phyloP scores from a whole-genome alignment of 805 yeast species.

The Phaffomyces antillensis region DNA sequence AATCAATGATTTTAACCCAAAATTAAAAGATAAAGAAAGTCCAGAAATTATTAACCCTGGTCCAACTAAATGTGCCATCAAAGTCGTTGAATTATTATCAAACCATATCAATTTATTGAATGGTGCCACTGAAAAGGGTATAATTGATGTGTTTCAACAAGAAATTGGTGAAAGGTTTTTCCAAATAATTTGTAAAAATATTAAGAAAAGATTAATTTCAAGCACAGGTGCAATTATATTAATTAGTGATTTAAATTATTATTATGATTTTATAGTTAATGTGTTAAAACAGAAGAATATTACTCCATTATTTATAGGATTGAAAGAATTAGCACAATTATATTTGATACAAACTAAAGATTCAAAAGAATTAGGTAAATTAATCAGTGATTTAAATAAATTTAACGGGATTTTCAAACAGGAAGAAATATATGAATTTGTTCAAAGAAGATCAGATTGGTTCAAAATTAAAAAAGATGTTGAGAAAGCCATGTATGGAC shows the following conservation, averaged over 20 bases:
- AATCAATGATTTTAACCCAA: constrained; percentile 58
- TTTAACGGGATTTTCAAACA: constrained; percentile 87
- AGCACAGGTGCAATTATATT: constrained; percentile 76
- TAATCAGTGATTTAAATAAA: constrained; percentile 75
- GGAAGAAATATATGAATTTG: constrained; percentile 91
- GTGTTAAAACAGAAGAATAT: constrained; percentile 58
- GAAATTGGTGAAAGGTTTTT: constrained; percentile 88
- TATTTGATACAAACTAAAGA: constrained; percentile 68
- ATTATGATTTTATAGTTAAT: constrained; percentile 62
- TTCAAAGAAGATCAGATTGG: constrained; percentile 88
- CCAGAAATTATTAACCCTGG: constrained; percentile 25
- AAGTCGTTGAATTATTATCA: constrained; percentile 53
- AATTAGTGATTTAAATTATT: constrained; percentile 74
- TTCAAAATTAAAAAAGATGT: constrained; percentile 63
- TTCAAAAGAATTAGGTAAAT: constrained; percentile 75
- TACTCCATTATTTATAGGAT: constrained; percentile 66
- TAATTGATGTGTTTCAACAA: constrained; percentile 88
- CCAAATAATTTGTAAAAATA: constrained; percentile 63
- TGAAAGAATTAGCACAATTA: constrained; percentile 80
- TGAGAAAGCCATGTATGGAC: constrained; percentile 92
- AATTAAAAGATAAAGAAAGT: constrained; percentile 10
- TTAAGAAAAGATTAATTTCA: constrained; percentile 68
- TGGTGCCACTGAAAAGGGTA: constrained; percentile 80
- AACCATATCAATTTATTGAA: constrained; percentile 67
- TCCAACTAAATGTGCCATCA: constrained; percentile 59